Base-by-base conservation (phyloP, 106 monocot species). In the Platanthera guangdongensis region DNA sequence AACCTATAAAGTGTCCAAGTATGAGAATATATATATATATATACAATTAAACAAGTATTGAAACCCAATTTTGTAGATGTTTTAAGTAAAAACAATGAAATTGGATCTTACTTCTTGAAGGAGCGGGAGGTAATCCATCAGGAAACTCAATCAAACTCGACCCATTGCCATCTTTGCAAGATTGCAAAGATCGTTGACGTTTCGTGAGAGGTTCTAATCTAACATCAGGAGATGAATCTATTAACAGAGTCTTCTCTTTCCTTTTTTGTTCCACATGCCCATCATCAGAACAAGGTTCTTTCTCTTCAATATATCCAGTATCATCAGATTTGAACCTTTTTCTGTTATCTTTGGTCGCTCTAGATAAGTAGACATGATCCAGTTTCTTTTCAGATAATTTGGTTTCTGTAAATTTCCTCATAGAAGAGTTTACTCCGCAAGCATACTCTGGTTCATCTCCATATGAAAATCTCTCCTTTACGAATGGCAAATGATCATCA, bases 141-240 rank as follows among this genome's bases (percentile, higher is more conserved):
- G 94, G 94, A 53, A 89, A 94, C 80, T 94, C 94, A 50, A 91
- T 76, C 74, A 85, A 74, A 81, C 75, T 83, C 65, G 80, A 69
- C 12, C 83, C 82, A 74, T 12, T 68, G 19, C 81, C 78, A 79
- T 80, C 81, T 72, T 83, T 90, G 30, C 85, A 81, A 12, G 85
- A 85, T 22, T 90, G 90, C 69, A 90, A 86, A 13, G 93, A 87
- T 6, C 90, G 82, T 65, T 88, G 94, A 67, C 90, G 90, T 14
- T 84, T 87, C n/a, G 88, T 88, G 55, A 90, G 90, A 75, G 82
- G 57, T 57, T 92, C 86, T 64, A 46, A 73, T 79, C 75, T 78
- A 9, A 51, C 69, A 30, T 84, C 83, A 57, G 13, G 10, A 3
- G 75, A 25, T 19, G 76, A 70, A 12, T 78, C 79, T 25, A 76